Conservation (phyloP, 148 eudicot genomes). For the Rhododendron vialii region DNA sequence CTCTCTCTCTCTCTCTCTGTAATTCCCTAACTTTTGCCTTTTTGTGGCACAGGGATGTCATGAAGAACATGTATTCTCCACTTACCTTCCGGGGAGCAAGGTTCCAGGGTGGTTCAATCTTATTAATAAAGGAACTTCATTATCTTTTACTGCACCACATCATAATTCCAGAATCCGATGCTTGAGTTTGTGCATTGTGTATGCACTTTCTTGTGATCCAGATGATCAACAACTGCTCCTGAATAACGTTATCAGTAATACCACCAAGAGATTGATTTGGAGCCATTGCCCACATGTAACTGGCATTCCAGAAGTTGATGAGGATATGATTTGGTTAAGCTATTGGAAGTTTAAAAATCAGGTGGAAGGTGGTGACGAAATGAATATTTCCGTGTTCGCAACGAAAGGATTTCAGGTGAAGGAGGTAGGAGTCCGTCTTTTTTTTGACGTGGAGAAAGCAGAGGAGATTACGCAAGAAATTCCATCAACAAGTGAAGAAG, state of each 20-base stretch:
- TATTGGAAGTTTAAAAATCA: not conserved
- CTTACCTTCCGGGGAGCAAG: not conserved
- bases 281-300: not conserved
- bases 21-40: not conserved
- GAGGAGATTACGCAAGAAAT: no score
- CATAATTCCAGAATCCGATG: not conserved
- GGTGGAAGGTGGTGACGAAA: slow-evolving; percentile 3
- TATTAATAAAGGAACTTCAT: not conserved
- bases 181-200: not conserved
- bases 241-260: not conserved
- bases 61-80: slow-evolving; percentile 5
- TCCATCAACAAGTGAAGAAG: no score
- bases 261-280: not conserved
- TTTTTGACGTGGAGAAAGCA: no score
- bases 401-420: not conserved
- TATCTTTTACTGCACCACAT: not conserved
- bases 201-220: not conserved
- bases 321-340: not conserved
- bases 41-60: not conserved
- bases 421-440: no score
- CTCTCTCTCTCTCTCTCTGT: not conserved
- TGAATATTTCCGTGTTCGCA: no score
- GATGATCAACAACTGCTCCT: accelerated
- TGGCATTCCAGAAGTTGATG: no score
- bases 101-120: not conserved